Conservation (phyloP, 2,329 filamentous ascomycete genomes). For the Colletotrichum lindemuthianum region DNA sequence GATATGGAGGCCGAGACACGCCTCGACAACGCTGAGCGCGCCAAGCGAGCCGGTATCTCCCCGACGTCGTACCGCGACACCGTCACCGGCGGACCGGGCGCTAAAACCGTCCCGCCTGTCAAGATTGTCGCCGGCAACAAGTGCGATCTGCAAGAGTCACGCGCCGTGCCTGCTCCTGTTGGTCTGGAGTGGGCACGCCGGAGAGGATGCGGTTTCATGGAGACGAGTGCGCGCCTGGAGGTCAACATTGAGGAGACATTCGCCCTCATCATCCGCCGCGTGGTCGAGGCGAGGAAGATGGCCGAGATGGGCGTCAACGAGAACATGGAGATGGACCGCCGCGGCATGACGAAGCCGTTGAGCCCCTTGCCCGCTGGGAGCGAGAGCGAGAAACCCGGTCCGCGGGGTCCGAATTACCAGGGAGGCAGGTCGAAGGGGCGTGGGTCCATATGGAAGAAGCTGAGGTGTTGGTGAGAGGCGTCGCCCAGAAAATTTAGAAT, state of each 20-base stretch:
- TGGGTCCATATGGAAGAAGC: conserved; percentile 64
- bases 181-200: conserved; percentile 82
- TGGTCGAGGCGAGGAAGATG: conserved; percentile 65
- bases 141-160: conserved; percentile 78
- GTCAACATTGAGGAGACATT: conserved; percentile 93
- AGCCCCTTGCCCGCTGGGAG: conserved; percentile 58
- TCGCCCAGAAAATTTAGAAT: too few relatives aligned
- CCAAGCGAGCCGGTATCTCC: conserved; percentile 54
- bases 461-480: conserved; percentile 64
- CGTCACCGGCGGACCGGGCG: conserved; percentile 47
- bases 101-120: conserved; percentile 72
- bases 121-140: conserved; percentile 90
- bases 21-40: conserved; percentile 68
- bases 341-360: conserved; percentile 67
- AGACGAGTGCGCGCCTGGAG: conserved; percentile 84
- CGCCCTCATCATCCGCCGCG: conserved; percentile 72
- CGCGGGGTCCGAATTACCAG: conserved; percentile 54
- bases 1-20: conserved; percentile 82
- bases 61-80: conserved; percentile 43
- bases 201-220: conserved; percentile 85
- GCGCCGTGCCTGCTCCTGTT: conserved; percentile 74
- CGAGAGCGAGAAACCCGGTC: conserved; percentile 57
- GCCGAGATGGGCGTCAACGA: conserved; percentile 59
- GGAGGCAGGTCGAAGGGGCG: conserved; percentile 54
- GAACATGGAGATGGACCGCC: conserved; percentile 55